Base-by-base conservation (phyloP, 2,329 filamentous ascomycete species). In the Venturia aucupariae region DNA sequence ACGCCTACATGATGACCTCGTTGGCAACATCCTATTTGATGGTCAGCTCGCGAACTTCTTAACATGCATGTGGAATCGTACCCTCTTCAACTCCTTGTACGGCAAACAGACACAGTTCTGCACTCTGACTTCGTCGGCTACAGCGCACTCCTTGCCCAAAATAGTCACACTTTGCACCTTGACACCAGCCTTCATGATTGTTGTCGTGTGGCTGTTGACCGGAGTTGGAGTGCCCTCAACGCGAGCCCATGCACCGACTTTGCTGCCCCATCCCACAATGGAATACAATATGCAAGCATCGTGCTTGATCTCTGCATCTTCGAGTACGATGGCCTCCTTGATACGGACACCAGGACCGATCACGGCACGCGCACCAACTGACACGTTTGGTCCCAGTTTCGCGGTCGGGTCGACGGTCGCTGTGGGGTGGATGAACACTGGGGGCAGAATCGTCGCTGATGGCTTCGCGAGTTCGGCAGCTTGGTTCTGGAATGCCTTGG, bases 131-230 rank as follows among this genome's bases (percentile, higher is more conserved):
- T 97, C 94, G 71, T 99, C 94, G 4, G 89, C 92, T 38, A 97
- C 94, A 64, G 82, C 86, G 73, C 93, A 97, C 77, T 99, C 94
- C 82, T 97, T 97, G 74, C 93, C 93, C 67, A 99, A 78, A 69
- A 97, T 99, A 59, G 93, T 97, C 74, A 97, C 94, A 76, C 91
- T 96, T 82, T 97, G 94, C 62, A 99, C 94, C 82, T 97, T 97
- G 77, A 97, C 87, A 62, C 94, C 94, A 72, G 97, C 96, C 85
- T 97, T 97, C 77, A 97, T 83, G 71, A 97, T 92, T 78, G 89
- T 96, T 17, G 93, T 97, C 63, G 86, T 90, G 80, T 97, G 93
- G 80, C 89, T 96, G 62, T 84, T 87, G 64, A 90, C 86, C 0
- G 92, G 89, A 19, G 90, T 95, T 0, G 93, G 92, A 0, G 92